Conservation (phyloP, 257 asterid species). For the Nicotiana sylvestris region DNA sequence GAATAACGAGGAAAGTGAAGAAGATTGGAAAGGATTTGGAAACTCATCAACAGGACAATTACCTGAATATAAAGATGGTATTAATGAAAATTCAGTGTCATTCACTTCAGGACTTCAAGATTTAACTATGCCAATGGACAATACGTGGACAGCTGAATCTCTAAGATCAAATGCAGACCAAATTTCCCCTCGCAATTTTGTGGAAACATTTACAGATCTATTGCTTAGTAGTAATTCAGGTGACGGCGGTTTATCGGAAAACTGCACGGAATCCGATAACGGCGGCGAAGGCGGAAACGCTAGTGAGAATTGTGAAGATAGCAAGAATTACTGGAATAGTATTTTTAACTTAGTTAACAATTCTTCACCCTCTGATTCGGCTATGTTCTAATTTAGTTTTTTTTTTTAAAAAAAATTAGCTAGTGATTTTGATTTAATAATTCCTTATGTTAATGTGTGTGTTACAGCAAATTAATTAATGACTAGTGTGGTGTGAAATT, state of each 20-base stretch:
- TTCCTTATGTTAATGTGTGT: background rate
- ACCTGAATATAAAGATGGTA: slow-evolving; percentile 32
- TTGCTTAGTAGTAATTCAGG: slow-evolving; percentile 49
- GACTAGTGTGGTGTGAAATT: background rate
- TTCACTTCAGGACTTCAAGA: slow-evolving; percentile 26
- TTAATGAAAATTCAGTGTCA: slow-evolving; percentile 21
- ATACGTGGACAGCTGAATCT: slow-evolving; percentile 31
- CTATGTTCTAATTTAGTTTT: slow-evolving; percentile 26
- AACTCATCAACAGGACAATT: slow-evolving; percentile 19
- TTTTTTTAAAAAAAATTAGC: background rate
- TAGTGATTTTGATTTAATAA: background rate
- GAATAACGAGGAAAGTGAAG: slow-evolving; percentile 46
- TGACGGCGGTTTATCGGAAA: slow-evolving; percentile 42
- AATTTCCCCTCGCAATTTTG: slow-evolving; percentile 41
- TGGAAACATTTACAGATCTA: slow-evolving; percentile 73
- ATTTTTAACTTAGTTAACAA: slow-evolving; percentile 62
- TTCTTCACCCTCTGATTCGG: slow-evolving; percentile 60
- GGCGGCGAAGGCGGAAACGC: slow-evolving; percentile 18
- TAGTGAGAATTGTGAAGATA: slow-evolving; percentile 53
- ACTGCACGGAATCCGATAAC: slow-evolving; percentile 46
- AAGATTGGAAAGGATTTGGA: slow-evolving; percentile 49
- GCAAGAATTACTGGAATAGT: slow-evolving; percentile 83
- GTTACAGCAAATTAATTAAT: background rate
- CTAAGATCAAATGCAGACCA: slow-evolving; percentile 25
- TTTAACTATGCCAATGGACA: slow-evolving; percentile 23